Base-by-base conservation (phyloP, 2,329 filamentous ascomycete species). In the Escovopsis sp. region DNA sequence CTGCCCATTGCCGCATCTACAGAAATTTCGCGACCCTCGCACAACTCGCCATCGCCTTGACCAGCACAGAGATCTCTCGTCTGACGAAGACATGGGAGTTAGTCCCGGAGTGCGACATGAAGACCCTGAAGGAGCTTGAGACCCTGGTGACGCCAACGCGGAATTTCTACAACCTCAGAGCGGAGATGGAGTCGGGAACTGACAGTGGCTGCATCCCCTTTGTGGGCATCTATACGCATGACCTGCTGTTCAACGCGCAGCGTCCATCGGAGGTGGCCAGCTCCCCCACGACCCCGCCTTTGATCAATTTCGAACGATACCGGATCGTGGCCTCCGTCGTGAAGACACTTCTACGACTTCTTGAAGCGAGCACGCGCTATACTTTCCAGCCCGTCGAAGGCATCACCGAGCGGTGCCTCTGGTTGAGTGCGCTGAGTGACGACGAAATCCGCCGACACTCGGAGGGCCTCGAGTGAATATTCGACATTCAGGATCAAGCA, bases 11-110 rank as follows among this genome's bases (percentile, higher is more conserved):
- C 51, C 77, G 83, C 38, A 75, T 71, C 30, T 78, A 85, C 49
- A 79, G 83, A 53, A 91, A 91, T 59, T 91, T 85, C 57, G 84
- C 85, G 6, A 89, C 85, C 1, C 80, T 86, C 68, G 85, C 81
- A 42, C 85, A 91, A 58, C 75, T 91, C 44, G 76, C 82, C 2
- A 78, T 89, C 44, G 85, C 84, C 1, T 65, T 91, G 36, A 77
- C 83, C 6, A 85, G 79, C 36, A 78, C 78, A 46, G 83, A 88
- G 50, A 68, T 88, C 19, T 67, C 75, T 19, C 73, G 82, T 15
- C 67, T 91, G 12, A 64, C 69, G 19, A 71, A 68, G 51, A 89
- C 85, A 0, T 91, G 85, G 85, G 64, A 70, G 2, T 64, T 84
- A 52, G 73, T 91, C 12, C 76, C 83, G 1, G 59, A 69, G 1